These are phyloP conservation scores for Stachybotrys chartarum DNA, from an alignment of 2,329 filamentous ascomycete species.

Conservation along the genomic window DNA sequence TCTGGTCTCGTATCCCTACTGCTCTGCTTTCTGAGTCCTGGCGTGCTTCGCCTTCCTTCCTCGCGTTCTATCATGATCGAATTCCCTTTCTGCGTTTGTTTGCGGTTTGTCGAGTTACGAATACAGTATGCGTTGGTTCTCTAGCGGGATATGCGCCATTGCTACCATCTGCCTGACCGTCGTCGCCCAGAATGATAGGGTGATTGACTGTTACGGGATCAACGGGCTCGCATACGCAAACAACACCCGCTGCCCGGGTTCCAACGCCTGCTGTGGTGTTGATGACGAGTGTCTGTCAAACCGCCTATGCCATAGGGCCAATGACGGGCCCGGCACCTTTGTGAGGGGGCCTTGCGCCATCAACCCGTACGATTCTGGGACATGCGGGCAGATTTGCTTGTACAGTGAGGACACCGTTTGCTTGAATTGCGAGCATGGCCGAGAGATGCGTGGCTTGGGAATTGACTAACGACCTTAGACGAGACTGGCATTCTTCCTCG, in stretches of 20 bases:
- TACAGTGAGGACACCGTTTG: conserved; percentile 4
- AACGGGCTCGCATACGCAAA: not conserved
- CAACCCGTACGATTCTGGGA: conserved; percentile 3
- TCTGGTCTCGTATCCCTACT: too few relatives aligned
- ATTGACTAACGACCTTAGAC: conserved; percentile 1
- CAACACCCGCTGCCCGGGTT: conserved; percentile 1
- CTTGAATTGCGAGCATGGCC: not conserved
- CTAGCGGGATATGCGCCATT: not conserved
- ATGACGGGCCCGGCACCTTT: conserved; percentile 5
- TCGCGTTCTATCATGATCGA: too few relatives aligned
- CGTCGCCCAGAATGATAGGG: not conserved
- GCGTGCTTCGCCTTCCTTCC: too few relatives aligned
- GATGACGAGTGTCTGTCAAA: conserved; percentile 9
- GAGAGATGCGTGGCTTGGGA: not conserved
- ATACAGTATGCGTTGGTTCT: not conserved
- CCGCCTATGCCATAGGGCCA: conserved; percentile 8
- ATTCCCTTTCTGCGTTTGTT: too few relatives aligned
- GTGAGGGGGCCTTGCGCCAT: conserved; percentile 11
- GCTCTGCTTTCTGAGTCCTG: too few relatives aligned
- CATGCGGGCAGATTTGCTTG: conserved; percentile 2
- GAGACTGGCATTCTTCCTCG: conserved; percentile 8
- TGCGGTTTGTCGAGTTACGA: too few relatives aligned
- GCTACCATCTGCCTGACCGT: not conserved
- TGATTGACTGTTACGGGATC: conserved; percentile 1
- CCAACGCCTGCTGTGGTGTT: conserved; percentile 6